phyloP scores from a whole-genome alignment of 176 grass and related monocot genomes.

The Ampelocalamus luodianensis region DNA sequence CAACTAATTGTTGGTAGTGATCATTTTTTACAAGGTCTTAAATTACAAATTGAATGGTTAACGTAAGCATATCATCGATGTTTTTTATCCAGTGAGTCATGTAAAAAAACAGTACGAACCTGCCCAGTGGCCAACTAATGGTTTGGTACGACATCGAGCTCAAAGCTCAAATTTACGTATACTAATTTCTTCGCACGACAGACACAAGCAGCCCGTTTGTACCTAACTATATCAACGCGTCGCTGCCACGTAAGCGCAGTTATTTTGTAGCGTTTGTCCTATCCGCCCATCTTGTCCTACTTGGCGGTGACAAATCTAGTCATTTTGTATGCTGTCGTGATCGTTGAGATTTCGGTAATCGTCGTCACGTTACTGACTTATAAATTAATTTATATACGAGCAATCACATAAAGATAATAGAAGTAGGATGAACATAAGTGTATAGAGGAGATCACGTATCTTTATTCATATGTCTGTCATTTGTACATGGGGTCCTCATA shows the following conservation, averaged over 20 bases:
- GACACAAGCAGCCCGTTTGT: neutral
- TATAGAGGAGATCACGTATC: too few species aligned
- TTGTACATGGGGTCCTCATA: too few species aligned
- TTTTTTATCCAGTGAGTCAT: neutral
- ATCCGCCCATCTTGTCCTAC: constrained; percentile 1
- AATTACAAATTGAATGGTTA: constrained; percentile 8
- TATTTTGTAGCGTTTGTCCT: constrained; percentile 13
- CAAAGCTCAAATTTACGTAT: neutral
- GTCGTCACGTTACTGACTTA: too few species aligned
- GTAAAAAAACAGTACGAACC: neutral
- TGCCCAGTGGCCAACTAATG: neutral
- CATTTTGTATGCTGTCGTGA: constrained; percentile 10
- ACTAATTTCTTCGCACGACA: neutral
- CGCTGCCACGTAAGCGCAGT: constrained; percentile 3
- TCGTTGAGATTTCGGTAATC: too few species aligned
- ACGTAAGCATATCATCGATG: neutral
- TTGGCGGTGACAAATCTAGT: constrained; percentile 28
- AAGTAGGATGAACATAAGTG: too few species aligned
- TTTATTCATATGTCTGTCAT: too few species aligned
- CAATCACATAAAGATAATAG: too few species aligned
- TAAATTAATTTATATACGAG: too few species aligned
- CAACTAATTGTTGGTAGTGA: neutral
- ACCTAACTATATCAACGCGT: neutral
- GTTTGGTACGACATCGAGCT: neutral
- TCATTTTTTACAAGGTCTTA: constrained; percentile 3